A percentile compares a stretch with the other conserved stretches of the same genome.
Conservation (phyloP, 1,284 basidiomycete genomes). For the Microbotryum violaceum region DNA sequence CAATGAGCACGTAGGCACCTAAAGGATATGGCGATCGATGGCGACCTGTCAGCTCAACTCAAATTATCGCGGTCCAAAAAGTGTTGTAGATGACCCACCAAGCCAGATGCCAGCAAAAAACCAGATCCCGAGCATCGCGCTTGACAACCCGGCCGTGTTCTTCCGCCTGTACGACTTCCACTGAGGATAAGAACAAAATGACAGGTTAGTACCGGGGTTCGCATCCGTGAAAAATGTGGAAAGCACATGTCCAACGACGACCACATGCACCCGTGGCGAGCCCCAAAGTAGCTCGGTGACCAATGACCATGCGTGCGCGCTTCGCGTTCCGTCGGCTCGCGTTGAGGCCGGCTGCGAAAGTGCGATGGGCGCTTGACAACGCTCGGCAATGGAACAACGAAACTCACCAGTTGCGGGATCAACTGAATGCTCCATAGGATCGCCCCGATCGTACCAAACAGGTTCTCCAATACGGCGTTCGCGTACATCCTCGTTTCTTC, state of each 20-base stretch:
- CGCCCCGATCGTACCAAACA: slow-evolving; percentile 3
- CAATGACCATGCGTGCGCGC: too few species aligned
- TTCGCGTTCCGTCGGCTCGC: too few species aligned
- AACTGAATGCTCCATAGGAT: slow-evolving; percentile 4
- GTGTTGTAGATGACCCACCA: neutral
- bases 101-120: slow-evolving; percentile 9
- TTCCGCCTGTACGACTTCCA: slow-evolving; percentile 11
- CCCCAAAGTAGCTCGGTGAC: too few species aligned
- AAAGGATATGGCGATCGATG: too few species aligned
- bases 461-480: neutral
- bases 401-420: slow-evolving; percentile 2
- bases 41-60: too few species aligned
- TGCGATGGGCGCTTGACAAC: too few species aligned
- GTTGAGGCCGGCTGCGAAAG: too few species aligned
- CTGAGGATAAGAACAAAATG: neutral
- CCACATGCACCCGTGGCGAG: too few species aligned
- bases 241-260: too few species aligned
- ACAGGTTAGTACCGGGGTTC: neutral
- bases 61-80: too few species aligned
- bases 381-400: too few species aligned
- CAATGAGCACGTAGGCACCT: slow-evolving; percentile 1
- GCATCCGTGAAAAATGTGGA: neutral
- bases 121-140: slow-evolving; percentile 10
- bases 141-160: slow-evolving; percentile 12
- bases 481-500: neutral